Conservation (phyloP, 495 filamentous ascomycete genomes). For the Xanthoparmelia taractica region DNA sequence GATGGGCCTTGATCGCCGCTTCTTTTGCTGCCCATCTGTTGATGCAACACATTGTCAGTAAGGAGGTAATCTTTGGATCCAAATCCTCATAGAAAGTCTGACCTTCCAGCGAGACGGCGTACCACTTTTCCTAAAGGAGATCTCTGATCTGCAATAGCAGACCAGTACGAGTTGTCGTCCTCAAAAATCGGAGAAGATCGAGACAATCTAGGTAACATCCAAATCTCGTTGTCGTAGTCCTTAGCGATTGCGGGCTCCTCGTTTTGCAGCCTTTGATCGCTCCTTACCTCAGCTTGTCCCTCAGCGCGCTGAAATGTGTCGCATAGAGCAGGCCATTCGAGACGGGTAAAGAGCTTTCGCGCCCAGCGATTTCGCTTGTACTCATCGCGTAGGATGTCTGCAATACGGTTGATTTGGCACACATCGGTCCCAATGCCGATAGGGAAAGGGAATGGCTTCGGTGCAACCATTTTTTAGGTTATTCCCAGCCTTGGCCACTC, state of each 20-base stretch:
- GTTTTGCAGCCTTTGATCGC: neutral
- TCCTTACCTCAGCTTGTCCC: neutral
- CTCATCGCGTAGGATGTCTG: constrained; percentile 26
- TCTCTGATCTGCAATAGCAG: constrained; percentile 12
- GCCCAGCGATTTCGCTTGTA: constrained; percentile 31
- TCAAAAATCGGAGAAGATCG: constrained; percentile 3
- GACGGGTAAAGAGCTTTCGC: constrained; percentile 34
- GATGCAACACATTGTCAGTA: neutral
- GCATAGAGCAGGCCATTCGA: constrained; percentile 30
- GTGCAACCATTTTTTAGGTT: constrained; percentile 17
- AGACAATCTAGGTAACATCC: constrained; percentile 14
- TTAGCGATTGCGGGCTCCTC: neutral
- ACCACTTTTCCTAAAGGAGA: constrained; percentile 18
- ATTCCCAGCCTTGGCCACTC: neutral
- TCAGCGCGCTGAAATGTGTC: constrained; percentile 8
- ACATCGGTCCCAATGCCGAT: constrained; percentile 52
- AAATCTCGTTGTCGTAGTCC: neutral
- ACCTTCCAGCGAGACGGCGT: constrained; percentile 46
- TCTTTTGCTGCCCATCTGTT: constrained; percentile 57
- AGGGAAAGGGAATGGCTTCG: constrained; percentile 40
- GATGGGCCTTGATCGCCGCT: constrained; percentile 54
- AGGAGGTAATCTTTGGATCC: constrained; percentile 13
- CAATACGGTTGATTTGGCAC: constrained; percentile 41
- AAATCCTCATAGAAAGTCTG: constrained; percentile 18
- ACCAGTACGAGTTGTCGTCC: constrained; percentile 1